Evolutionary conservation across 2,329 filamentous ascomycete genomes (phyloP), one percentile per base, ranked within the genome.

Genomic region (Colletotrichum sp.): DNA sequence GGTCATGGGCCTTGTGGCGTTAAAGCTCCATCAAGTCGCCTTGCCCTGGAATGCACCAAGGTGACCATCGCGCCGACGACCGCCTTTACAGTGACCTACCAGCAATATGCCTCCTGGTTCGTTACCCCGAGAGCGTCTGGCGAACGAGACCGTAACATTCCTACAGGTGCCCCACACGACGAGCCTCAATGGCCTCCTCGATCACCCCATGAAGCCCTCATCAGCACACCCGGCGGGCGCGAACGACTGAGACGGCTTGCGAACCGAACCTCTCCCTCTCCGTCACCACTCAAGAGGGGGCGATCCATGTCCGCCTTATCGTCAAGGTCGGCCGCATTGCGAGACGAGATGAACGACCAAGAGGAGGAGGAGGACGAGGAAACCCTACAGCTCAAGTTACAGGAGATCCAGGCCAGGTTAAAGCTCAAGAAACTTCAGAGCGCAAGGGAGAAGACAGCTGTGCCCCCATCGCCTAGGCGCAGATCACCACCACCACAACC

Each of bases 401-500:
- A 96, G 78, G 95, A 95, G 71, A 98, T 99, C 75, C 94, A 99
- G 84, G 95, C 96, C 8, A 93, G 94, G 76, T 86, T 99, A 69
- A 97, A 94, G 84, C 85, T 99, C 78, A 99, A 98, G 85, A 96
- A 94, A 81, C 87, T 99, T 16, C 95, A 97, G 83, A 93, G 93
- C 82, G 85, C 91, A 83, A 91, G 89, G 81, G 86, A 88, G 74
- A 76, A 68, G 67, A 72, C 62, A n/a, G 65, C 63, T 13, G 71
- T 83, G 77, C 72, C 83, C 80, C 77, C 79, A 77, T 36, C 72
- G n/a, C 67, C 75, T 21, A 71, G 55, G 39, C 69, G 73, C 16
- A 59, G 63, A 63, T 60, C 71, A 36, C 60, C 70, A 24, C 71
- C 72, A 64, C 10, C 70, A 57, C 66, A 72, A 75, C 69, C 63